Evolutionary conservation across 108 stramenopile species (phyloP), one percentile per base, ranked within the genome.

Genomic region (Stephanodiscus triporus): DNA sequence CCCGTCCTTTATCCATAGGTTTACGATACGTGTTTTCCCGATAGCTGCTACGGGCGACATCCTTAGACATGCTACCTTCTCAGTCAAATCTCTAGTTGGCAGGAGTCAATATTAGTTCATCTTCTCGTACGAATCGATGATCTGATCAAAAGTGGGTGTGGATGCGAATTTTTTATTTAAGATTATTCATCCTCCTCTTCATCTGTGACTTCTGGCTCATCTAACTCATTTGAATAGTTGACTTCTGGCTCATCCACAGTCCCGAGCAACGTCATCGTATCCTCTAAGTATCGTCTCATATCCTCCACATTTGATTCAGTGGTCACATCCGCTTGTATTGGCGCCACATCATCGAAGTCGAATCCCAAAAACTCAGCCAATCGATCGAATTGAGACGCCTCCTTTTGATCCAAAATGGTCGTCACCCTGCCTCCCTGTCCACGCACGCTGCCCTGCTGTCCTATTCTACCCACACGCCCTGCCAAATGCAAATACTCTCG

Each of bases 391-490:
- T 92, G 70, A 2, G 53, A 51, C 10, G 89, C 87, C 49, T 88
- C 91, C n/a, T 84, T 84, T 27, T 74, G 67, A 47, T 80, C 77
- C 23, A 95, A 50, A 16, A 95, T 87, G 7, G 91, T 89, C 54
- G 89, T 78, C 17, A 95, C 94, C 32, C 72, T 76, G 32, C 91
- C 91, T 14, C 93, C 90, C 45, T 78, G 64, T 23, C 91, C 87
- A 9, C 63, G 42, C 1, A 84, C 88, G 53, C 83, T 85, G 47
- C 91, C 91, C 68, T 82, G 73, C 66, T 92, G 94, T 20, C 94
- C 94, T 54, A 95, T 88, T 23, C 91, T 87, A n/a, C 94, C 91
- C 23, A 95, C 94, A 48, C 94, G 87, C 26, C 94, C 94, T 1
- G 91, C 91, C 66, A 92, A 68, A 74, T 95, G 90, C 20, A 95